phyloP scores from a whole-genome alignment of 192 early-diverging fungal species.

The Linnemannia elongata region DNA sequence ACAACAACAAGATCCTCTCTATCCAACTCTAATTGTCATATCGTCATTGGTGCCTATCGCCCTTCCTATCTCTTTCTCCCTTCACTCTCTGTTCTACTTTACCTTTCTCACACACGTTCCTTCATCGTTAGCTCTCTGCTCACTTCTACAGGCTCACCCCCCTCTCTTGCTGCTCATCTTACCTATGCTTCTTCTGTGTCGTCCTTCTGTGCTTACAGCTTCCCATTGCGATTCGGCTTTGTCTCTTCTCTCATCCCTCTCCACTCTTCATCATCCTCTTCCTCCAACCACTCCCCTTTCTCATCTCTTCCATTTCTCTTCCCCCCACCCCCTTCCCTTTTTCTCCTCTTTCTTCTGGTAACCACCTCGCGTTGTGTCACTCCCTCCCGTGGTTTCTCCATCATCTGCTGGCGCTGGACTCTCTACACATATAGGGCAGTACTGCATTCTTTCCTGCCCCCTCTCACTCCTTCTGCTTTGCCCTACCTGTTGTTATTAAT shows the following conservation, averaged over 20 bases:
- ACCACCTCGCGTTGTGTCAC: slow-evolving; percentile 1
- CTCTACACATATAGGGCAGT: neutral
- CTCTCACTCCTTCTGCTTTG: neutral
- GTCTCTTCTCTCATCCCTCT: neutral
- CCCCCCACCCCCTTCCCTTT: neutral
- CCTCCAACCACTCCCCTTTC: neutral
- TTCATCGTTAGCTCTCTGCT: neutral
- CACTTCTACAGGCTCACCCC: too few relatives aligned
- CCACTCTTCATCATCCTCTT: neutral
- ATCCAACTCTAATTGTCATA: neutral
- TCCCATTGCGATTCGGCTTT: neutral
- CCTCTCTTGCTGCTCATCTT: neutral
- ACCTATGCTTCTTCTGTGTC: neutral
- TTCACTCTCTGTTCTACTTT: neutral
- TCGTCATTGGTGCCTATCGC: neutral
- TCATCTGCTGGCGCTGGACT: neutral
- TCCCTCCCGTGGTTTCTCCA: neutral
- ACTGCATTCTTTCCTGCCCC: neutral
- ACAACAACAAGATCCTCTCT: neutral
- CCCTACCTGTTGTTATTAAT: neutral
- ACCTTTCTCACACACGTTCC: neutral
- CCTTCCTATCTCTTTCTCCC: neutral
- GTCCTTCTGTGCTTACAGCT: neutral
- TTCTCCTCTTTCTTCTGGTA: slow-evolving; percentile 1
- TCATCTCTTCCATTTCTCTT: neutral